These are phyloP conservation scores for Magnaporthales sp. DNA, from an alignment of 2,329 filamentous ascomycete species.

Conservation along the genomic window DNA sequence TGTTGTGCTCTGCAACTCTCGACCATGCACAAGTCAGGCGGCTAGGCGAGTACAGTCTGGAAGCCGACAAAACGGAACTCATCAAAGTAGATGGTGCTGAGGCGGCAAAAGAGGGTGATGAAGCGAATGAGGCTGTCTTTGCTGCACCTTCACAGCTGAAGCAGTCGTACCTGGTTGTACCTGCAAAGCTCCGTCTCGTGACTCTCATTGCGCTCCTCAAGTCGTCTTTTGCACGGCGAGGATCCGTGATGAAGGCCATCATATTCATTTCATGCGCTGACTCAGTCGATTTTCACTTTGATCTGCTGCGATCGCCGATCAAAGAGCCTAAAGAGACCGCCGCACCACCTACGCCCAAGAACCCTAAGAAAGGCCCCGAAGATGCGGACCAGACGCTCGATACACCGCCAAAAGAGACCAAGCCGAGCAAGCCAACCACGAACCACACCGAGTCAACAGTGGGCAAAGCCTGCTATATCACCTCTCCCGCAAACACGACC, in stretches of 20 bases:
- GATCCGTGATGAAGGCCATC: conserved; percentile 92
- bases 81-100: conserved; percentile 40
- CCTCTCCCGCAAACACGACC: conserved; percentile 60
- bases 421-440: conserved; percentile 11
- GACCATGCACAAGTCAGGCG: conserved; percentile 88
- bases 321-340: conserved; percentile 11
- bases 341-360: conserved; percentile 6
- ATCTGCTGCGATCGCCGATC: conserved; percentile 52
- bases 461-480: conserved; percentile 62
- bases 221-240: conserved; percentile 77
- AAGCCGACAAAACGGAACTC: conserved; percentile 23
- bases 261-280: conserved; percentile 96
- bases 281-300: conserved; percentile 93
- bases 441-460: conserved; percentile 49
- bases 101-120: not conserved
- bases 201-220: conserved; percentile 79
- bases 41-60: conserved; percentile 87
- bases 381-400: conserved; percentile 9
- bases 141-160: conserved; percentile 87
- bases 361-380: conserved; percentile 15
- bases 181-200: conserved; percentile 84
- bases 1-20: conserved; percentile 94
- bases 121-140: conserved; percentile 49
- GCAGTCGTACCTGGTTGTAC: conserved; percentile 80
- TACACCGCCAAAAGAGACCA: conserved; percentile 9